Percentiles rank a stretch among this genome's conserved stretches.
phyloP scores from a whole-genome alignment of 2,329 filamentous ascomycete genomes.

The Arthrocladium fulminans region DNA sequence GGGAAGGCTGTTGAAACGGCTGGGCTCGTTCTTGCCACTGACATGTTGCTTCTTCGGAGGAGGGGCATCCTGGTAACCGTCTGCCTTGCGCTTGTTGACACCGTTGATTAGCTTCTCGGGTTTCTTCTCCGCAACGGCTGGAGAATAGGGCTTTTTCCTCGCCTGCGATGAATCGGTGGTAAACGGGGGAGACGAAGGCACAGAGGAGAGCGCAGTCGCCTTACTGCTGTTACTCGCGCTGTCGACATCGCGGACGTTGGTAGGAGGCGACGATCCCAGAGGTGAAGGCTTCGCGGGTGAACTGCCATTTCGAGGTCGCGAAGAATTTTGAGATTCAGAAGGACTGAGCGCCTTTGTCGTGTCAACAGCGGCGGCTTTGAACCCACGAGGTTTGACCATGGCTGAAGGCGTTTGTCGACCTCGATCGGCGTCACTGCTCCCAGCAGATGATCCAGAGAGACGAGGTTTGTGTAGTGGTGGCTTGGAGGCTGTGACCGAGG shows the following conservation, averaged over 20 bases:
- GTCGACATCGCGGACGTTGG: constrained; percentile 51
- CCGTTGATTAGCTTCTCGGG: constrained; percentile 15
- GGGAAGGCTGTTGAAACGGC: constrained; percentile 29
- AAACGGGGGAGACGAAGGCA: constrained; percentile 38
- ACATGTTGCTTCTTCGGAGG: constrained; percentile 26
- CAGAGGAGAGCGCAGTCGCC: constrained; percentile 33
- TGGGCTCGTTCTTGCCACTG: constrained; percentile 35
- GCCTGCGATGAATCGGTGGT: constrained; percentile 16
- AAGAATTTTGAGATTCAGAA: constrained; percentile 19
- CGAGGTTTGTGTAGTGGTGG: constrained; percentile 17
- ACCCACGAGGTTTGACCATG: constrained; percentile 14
- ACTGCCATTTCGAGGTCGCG: constrained; percentile 34
- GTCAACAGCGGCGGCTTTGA: constrained; percentile 12
- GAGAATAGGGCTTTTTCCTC: constrained; percentile 26
- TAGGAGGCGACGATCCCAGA: constrained; percentile 51
- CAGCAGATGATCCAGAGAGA: constrained; percentile 16
- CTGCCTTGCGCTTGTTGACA: constrained; percentile 34
- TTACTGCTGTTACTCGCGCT: constrained; percentile 35
- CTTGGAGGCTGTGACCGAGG: constrained; percentile 10
- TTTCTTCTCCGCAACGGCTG: constrained; percentile 15
- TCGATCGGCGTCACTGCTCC: constrained; percentile 13
- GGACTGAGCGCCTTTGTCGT: constrained; percentile 10
- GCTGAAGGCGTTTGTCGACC: constrained; percentile 10
- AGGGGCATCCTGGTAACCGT: constrained; percentile 24
- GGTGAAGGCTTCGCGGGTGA: constrained; percentile 55